Evolutionary conservation across 495 filamentous ascomycete species (phyloP).

Genomic region (Tuber melanosporum): DNA sequence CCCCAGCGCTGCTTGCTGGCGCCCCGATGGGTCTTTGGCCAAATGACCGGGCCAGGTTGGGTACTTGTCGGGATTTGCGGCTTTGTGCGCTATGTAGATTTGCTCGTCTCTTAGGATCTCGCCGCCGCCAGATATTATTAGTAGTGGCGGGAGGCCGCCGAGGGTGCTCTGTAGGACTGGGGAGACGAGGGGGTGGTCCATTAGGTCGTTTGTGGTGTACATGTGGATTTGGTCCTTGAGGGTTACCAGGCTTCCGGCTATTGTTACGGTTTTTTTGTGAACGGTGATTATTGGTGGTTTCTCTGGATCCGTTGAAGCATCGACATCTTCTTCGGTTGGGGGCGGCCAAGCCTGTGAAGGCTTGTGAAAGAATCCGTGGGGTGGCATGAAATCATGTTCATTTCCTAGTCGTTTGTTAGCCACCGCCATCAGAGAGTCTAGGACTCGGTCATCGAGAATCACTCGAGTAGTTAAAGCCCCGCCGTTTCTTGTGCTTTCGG

Average conservation of each 20-base stretch:
- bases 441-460: conserved; percentile 14
- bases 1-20: conserved; percentile 50
- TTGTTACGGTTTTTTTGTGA: conserved; percentile 52
- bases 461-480: conserved; percentile 10
- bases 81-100: conserved; percentile 90
- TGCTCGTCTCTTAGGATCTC: conserved; percentile 90
- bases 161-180: conserved; percentile 78
- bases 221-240: conserved; percentile 93
- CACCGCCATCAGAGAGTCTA: not conserved
- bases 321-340: conserved; percentile 65
- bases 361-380: conserved; percentile 75
- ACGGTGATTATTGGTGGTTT: conserved; percentile 19
- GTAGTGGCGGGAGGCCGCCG: conserved; percentile 78
- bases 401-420: conserved; percentile 24
- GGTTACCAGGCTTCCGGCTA: conserved; percentile 62
- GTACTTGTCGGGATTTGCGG: conserved; percentile 69
- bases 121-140: conserved; percentile 78
- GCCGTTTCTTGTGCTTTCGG: not conserved
- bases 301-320: conserved; percentile 12
- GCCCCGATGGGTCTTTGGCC: conserved; percentile 55
- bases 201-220: conserved; percentile 81
- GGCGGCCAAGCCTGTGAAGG: conserved; percentile 88
- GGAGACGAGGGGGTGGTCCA: conserved; percentile 83
- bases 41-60: conserved; percentile 60
- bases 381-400: conserved; percentile 70